Conservation (phyloP, 257 asterid species). For the Misopates orontium region DNA sequence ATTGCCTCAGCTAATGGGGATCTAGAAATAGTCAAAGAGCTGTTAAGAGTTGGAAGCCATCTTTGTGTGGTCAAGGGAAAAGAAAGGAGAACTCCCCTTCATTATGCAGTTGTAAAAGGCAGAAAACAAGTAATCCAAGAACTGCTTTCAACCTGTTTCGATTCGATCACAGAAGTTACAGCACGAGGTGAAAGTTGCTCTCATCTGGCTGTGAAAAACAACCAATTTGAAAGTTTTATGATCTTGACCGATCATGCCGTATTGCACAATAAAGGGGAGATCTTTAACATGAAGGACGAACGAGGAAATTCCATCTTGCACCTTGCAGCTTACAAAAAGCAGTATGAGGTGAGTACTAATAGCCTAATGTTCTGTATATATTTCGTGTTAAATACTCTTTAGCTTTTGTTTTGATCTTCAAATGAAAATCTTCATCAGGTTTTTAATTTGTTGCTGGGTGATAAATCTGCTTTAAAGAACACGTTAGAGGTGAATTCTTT, state of each 20-base stretch:
- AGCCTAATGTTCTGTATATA: neutral
- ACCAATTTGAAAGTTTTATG: slow-evolving; percentile 27
- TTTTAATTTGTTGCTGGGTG: slow-evolving; percentile 40
- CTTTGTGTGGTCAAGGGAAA: slow-evolving; percentile 27
- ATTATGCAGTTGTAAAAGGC: slow-evolving; percentile 31
- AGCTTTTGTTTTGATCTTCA: neutral
- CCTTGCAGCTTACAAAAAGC: slow-evolving; percentile 47
- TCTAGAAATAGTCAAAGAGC: slow-evolving; percentile 25
- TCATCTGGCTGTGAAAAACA: slow-evolving; percentile 30
- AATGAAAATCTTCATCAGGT: slow-evolving; percentile 30
- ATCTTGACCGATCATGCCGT: slow-evolving; percentile 17
- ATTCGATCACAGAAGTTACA: slow-evolving; percentile 24
- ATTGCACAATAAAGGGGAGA: slow-evolving; percentile 15
- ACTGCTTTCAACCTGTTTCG: slow-evolving; percentile 21
- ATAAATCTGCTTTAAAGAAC: slow-evolving; percentile 21
- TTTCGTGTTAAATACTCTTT: neutral
- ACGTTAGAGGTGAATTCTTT: slow-evolving; percentile 39
- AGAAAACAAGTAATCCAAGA: slow-evolving; percentile 26
- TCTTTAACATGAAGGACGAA: slow-evolving; percentile 38
- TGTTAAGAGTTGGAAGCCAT: slow-evolving; percentile 20
- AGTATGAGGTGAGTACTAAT: slow-evolving; percentile 42
- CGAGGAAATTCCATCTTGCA: slow-evolving; percentile 58
- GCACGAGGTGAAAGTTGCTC: slow-evolving; percentile 33
- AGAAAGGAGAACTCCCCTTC: slow-evolving; percentile 32
- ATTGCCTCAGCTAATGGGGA: slow-evolving; percentile 32